Evolutionary conservation across 163 green algal genomes (phyloP).

Genomic region (Chlorella variabilis): DNA sequence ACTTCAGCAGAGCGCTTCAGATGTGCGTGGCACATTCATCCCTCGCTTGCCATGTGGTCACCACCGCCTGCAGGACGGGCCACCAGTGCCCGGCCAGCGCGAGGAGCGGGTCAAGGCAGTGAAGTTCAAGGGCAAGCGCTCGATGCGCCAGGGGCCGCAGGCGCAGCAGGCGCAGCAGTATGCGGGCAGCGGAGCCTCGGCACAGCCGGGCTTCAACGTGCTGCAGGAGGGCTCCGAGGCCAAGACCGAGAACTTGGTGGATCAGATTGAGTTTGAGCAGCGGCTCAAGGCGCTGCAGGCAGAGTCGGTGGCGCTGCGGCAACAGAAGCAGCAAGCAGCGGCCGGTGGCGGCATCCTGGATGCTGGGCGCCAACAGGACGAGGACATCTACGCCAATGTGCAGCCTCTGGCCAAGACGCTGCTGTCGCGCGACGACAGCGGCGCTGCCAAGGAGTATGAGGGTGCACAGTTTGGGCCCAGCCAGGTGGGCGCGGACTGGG

Average conservation of each 20-base stretch:
- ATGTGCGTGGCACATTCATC: not conserved
- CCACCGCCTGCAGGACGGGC: not conserved
- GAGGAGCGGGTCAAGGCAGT: conserved; percentile 18
- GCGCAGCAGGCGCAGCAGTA: conserved; percentile 9
- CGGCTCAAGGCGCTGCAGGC: conserved; percentile 36
- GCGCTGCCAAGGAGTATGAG: conserved; percentile 23
- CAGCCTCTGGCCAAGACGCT: conserved; percentile 54
- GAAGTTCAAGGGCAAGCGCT: conserved; percentile 36
- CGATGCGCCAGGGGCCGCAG: conserved; percentile 21
- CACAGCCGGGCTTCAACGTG: conserved; percentile 22
- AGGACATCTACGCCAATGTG: conserved; percentile 53
- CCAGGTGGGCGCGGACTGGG: conserved; percentile 33
- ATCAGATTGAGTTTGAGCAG: conserved; percentile 46
- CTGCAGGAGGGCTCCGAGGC: not conserved
- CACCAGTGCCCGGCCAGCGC: conserved; percentile 21
- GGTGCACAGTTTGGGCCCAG: conserved; percentile 34
- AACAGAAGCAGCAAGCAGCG: not conserved
- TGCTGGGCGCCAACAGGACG: conserved; percentile 1
- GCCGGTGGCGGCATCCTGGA: conserved; percentile 22
- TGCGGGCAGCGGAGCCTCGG: not conserved
- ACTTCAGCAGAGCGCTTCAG: no score
- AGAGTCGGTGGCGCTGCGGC: conserved; percentile 18
- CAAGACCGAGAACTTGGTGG: not conserved
- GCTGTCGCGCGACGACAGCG: conserved; percentile 23
- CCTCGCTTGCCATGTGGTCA: no score